These are phyloP conservation scores for Castanea crenata DNA, from an alignment of 306 rosid genomes.

Conservation along the genomic window DNA sequence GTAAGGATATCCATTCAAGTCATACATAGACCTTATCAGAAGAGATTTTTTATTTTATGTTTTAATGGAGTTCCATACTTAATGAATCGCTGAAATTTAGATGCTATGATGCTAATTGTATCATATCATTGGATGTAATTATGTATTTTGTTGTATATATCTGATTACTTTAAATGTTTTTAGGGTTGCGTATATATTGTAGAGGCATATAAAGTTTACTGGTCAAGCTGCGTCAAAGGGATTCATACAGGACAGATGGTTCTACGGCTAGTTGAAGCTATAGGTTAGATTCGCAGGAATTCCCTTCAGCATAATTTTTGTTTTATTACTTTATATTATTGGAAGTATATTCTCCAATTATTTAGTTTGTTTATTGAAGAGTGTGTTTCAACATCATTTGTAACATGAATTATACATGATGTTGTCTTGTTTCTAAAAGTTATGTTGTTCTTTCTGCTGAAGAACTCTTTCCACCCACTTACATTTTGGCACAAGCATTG, in stretches of 20 bases:
- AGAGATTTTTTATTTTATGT: too few relatives aligned
- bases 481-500: not conserved
- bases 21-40: not conserved
- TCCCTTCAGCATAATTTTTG: not conserved
- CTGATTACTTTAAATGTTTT: constrained; percentile 27
- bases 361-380: not conserved
- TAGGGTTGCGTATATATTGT: constrained; percentile 82
- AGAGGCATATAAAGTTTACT: constrained; percentile 88
- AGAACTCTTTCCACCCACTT: constrained; percentile 7
- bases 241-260: constrained; percentile 91
- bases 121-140: not conserved
- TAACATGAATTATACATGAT: not conserved
- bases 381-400: not conserved
- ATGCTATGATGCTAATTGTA: not conserved
- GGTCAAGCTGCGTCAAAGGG: constrained; percentile 92
- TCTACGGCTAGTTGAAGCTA: constrained; percentile 87
- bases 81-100: not conserved
- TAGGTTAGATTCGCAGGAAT: constrained; percentile 49
- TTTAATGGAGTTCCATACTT: too few relatives aligned
- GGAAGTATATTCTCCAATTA: not conserved
- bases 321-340: not conserved
- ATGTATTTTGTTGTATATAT: constrained; percentile 1
- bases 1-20: not conserved
- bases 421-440: not conserved
- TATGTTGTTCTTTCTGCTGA: not conserved